Base-by-base conservation (phyloP, 148 eudicot species). In the Camellia lanceoleosa region DNA sequence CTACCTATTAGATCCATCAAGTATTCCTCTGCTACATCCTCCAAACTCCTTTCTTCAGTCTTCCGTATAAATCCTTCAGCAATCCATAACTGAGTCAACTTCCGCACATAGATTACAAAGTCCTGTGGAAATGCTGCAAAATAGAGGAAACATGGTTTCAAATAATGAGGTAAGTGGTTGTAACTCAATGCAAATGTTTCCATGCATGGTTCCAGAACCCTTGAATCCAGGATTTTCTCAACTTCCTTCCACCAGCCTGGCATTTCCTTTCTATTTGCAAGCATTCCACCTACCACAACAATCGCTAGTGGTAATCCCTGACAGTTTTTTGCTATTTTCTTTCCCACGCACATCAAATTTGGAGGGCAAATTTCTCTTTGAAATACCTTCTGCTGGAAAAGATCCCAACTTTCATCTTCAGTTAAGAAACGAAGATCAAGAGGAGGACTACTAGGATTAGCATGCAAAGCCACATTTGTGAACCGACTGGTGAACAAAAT, bases 121-220 rank as follows among this genome's bases (percentile, higher is more conserved):
- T 80, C 85, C 23, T 80, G 78, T 0, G 85, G 85, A 42, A 82
- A 80, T 42, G 73, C 78, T 5, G 86, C 88, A 47, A 88, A 75
- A 78, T 90, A 90, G 20, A 88, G 77, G 55, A 87, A 86, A 49
- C 93, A 90, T 0, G 83, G 70, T 79, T 75, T 85, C 42, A 86
- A 77, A 62, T 87, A 74, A 52, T 79, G 73, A 55, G 88, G 85
- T 41, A 89, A 61, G 71, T 82, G 80, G 9, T 80, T 59, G n/a
- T 83, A 87, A 47, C 87, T 84, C 10, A 82, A 55, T 20, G 81
- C 64, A 15, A 85, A 58, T 58, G 78, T 59, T 19, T 87, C 80
- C 58, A 74, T 20, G 49, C 66, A 84, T 46, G 46, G 80, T 62
- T 76, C n/a, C 7, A 58, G 72, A 20, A 85, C 85, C 8, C 46